Evolutionary conservation across 75 land plant genomes (phyloP).

Genomic region (Cunninghamia lanceolata): DNA sequence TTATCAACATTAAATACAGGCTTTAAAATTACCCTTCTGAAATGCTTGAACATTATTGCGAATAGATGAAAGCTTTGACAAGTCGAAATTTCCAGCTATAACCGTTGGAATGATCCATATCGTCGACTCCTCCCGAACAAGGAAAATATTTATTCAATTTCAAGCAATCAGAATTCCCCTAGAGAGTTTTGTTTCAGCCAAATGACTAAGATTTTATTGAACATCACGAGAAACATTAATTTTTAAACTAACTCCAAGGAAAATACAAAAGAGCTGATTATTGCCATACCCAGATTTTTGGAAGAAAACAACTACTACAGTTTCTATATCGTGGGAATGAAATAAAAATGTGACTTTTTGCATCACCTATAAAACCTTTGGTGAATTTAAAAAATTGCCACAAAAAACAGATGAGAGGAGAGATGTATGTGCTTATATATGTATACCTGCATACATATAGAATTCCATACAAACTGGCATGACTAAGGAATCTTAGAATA

Average conservation of each 20-base stretch:
- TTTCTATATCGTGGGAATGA: no score
- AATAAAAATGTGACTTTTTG: no score
- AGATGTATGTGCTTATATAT: background rate
- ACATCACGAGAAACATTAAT: background rate
- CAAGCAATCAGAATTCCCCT: background rate
- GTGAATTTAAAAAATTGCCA: background rate
- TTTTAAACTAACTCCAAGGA: background rate
- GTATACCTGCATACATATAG: no score
- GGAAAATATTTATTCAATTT: background rate
- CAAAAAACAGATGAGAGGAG: background rate
- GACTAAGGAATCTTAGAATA: background rate
- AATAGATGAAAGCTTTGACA: slow-evolving; percentile 43
- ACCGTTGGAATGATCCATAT: slow-evolving; percentile 72
- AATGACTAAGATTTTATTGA: background rate
- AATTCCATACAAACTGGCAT: background rate
- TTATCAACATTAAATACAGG: background rate
- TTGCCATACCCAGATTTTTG: no score
- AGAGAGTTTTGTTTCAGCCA: background rate
- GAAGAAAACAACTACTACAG: no score
- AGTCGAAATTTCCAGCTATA: slow-evolving; percentile 38
- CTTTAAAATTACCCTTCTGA: slow-evolving; percentile 34
- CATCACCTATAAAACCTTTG: no score
- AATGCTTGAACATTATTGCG: slow-evolving; percentile 64
- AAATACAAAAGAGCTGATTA: no score
- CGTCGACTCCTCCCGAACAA: slow-evolving; percentile 19